Evolutionary conservation across 1,139 yeast genomes (phyloP).

Genomic region (Saccharomyces hybrid): DNA sequence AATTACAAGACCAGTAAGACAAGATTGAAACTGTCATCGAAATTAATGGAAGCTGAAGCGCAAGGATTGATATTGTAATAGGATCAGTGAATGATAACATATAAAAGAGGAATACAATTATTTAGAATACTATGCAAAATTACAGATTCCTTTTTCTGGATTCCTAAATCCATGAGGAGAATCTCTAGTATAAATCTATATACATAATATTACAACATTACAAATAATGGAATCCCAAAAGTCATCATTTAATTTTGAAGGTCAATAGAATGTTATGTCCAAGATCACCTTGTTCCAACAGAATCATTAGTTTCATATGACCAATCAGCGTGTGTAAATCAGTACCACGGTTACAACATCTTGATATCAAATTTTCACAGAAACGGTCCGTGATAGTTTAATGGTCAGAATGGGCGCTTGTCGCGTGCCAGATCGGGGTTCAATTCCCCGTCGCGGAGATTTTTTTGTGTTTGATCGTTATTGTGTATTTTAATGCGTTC

Average conservation of each 20-base stretch:
- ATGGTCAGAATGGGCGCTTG: conserved; percentile 36
- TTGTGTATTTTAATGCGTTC: no score
- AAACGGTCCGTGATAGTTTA: conserved; percentile 30
- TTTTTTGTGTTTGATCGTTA: conserved; percentile 7
- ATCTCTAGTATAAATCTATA: no score
- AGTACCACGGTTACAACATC: no score
- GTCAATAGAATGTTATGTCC: no score
- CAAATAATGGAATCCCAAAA: no score
- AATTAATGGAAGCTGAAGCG: background rate
- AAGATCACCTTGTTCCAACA: no score
- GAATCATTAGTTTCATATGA: no score
- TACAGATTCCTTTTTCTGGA: background rate
- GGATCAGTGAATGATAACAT: background rate
- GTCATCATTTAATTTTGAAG: no score
- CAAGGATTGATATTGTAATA: background rate
- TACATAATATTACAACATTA: no score
- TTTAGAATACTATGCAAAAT: background rate
- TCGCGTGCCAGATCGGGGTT: conserved; percentile 37
- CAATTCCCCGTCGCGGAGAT: conserved; percentile 36
- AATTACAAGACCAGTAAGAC: background rate
- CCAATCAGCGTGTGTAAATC: no score
- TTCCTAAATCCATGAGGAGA: background rate
- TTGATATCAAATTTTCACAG: no score
- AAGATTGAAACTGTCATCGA: background rate
- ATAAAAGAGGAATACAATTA: background rate